Evolutionary conservation across 371 early-diverging fungal species (phyloP).

Genomic region (Lichtheimia ramosa): DNA sequence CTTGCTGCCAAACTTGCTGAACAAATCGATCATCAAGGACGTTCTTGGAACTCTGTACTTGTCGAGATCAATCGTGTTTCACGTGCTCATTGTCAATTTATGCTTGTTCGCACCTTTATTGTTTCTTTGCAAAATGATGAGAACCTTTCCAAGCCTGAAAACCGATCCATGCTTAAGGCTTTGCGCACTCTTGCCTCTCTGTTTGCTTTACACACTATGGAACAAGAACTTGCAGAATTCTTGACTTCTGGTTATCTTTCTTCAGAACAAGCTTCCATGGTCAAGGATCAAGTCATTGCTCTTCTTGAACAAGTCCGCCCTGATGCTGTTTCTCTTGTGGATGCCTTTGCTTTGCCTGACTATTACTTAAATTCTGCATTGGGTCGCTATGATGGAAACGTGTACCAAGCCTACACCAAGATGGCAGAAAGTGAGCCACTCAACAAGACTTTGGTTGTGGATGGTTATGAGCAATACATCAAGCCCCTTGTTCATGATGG

Average conservation of each 20-base stretch:
- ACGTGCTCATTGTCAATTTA: constrained; percentile 68
- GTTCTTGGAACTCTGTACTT: constrained; percentile 68
- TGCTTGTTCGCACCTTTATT: constrained; percentile 59
- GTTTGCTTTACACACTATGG: constrained; percentile 65
- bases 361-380: constrained; percentile 76
- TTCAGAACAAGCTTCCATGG: constrained; percentile 50
- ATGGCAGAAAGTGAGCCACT: constrained; percentile 75
- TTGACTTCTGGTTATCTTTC: constrained; percentile 51
- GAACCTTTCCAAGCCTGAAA: constrained; percentile 23
- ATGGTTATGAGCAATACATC: constrained; percentile 58
- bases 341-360: constrained; percentile 79
- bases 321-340: constrained; percentile 73
- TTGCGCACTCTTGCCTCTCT: constrained; percentile 53
- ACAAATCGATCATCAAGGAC: constrained; percentile 52
- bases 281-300: constrained; percentile 49
- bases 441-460: constrained; percentile 56
- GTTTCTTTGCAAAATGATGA: constrained; percentile 43
- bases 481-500: constrained; percentile 47
- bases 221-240: constrained; percentile 67
- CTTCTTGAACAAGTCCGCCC: constrained; percentile 63
- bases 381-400: constrained; percentile 73
- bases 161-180: constrained; percentile 30
- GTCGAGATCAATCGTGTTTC: constrained; percentile 65
- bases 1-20: constrained; percentile 55
- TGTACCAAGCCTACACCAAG: constrained; percentile 70